Conservation (phyloP, 2,329 filamentous ascomycete genomes). For the Keithomyces neogunnii region DNA sequence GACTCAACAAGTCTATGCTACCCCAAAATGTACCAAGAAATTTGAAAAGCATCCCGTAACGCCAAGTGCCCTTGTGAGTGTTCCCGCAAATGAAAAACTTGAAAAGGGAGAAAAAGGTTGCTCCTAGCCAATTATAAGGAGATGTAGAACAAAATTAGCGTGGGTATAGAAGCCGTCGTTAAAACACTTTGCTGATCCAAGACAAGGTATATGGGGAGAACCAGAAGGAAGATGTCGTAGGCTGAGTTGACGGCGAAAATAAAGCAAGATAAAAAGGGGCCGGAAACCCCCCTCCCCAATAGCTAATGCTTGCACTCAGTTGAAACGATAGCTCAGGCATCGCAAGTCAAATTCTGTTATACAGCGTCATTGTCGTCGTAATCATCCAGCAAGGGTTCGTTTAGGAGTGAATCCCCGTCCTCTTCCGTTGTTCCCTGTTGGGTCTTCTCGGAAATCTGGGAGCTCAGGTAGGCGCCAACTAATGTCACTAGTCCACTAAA, state of each 20-base stretch:
- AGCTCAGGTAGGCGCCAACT: constrained; percentile 64
- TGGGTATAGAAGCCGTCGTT: background rate
- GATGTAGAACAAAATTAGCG: no score
- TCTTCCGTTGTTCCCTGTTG: constrained; percentile 31
- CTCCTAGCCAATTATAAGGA: background rate
- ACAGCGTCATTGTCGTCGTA: constrained; percentile 24
- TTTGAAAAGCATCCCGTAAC: background rate
- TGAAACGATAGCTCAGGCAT: no score
- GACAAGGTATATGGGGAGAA: background rate
- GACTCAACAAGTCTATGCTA: background rate
- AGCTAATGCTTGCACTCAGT: no score
- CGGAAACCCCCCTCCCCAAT: no score
- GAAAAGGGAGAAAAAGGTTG: background rate
- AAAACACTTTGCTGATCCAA: background rate
- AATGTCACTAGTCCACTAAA: constrained; percentile 69
- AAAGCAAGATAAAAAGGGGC: background rate
- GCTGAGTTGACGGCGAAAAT: background rate
- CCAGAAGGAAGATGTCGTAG: background rate
- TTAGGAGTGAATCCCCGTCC: constrained; percentile 29
- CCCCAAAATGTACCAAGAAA: background rate
- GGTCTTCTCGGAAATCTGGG: constrained; percentile 62
- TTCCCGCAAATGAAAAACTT: background rate
- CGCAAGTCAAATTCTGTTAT: constrained; percentile 9
- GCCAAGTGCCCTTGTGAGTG: background rate
- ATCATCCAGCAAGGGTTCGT: constrained; percentile 19